Evolutionary conservation across 1,139 yeast genomes (phyloP).

Genomic region (Suhomyces chickasaworum): DNA sequence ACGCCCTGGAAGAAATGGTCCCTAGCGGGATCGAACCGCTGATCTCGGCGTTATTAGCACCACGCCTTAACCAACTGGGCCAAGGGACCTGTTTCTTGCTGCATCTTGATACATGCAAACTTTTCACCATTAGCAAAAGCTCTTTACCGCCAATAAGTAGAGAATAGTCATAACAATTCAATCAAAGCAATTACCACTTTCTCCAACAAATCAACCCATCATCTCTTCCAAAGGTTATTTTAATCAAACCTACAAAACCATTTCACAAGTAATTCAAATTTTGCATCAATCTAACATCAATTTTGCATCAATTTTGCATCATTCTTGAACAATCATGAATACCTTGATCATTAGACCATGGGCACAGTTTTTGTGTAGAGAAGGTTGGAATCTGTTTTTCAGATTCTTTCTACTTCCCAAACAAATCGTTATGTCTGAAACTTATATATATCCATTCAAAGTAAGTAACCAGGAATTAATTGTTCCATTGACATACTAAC

Average conservation of each 20-base stretch:
- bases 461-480: constrained; percentile 20
- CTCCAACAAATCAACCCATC: too few relatives aligned
- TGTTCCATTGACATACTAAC: constrained; percentile 10
- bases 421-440: constrained; percentile 22
- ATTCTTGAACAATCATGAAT: not conserved
- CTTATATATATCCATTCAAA: constrained; percentile 30
- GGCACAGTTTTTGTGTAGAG: not conserved
- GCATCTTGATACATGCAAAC: not conserved
- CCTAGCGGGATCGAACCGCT: constrained; percentile 41
- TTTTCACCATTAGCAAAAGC: not conserved
- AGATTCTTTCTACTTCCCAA: constrained; percentile 16
- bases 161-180: too few relatives aligned
- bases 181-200: too few relatives aligned
- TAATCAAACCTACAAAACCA: too few relatives aligned
- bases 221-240: too few relatives aligned
- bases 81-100: constrained; percentile 28
- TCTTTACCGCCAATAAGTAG: too few relatives aligned
- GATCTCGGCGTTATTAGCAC: constrained; percentile 45
- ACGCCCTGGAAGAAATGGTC: constrained; percentile 54
- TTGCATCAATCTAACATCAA: not conserved
- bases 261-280: too few relatives aligned
- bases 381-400: not conserved
- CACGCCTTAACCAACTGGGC: constrained; percentile 43
- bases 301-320: not conserved
- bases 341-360: not conserved